Base-by-base conservation (phyloP, 2,329 filamentous ascomycete genomes). In the Albophoma yamanashiensis region DNA sequence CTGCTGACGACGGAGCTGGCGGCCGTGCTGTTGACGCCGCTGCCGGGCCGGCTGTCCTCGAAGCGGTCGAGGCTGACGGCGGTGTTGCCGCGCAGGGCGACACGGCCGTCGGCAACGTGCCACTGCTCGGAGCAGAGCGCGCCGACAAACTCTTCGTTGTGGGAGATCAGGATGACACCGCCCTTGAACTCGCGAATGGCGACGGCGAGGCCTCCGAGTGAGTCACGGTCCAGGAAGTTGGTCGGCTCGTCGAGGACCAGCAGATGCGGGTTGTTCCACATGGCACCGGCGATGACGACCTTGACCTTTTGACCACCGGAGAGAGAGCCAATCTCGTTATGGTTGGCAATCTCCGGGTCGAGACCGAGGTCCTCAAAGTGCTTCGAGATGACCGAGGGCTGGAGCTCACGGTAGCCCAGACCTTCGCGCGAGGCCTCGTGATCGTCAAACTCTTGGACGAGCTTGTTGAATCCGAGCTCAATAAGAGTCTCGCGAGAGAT, bases 251-350 rank as follows among this genome's bases (percentile, higher is more conserved):
- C 94, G 31, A 99, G 88, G 56, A 99, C 94, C 63, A 99, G 85
- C 69, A 99, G 78, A 79, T 99, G 94, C 0, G 94, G 94, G 80
- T 97, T 97, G 79, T 97, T 97, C 92, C 92, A 96, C 91, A 96
- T 95, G 68, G 92, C 91, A 69, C 91, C 91, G 3, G 91, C 94
- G 67, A 99, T 86, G 64, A 99, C 94, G 56, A 99, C 94, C 83
- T 99, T 99, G 78, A 99, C 94, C 77, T 97, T 97, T 74, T 99
- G 94, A 17, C 94, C 94, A 76, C 94, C 94, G 12, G 92, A 97
- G 15, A 99, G 82, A 69, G 92, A 94, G 64, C 90, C 91, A 68
- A 99, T 99, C 76, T 97, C 89, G 75, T 97, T 97, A 84, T 99
- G 94, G 78, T 97, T 96, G 70, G 94, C 94, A 70, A 99, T 97